Percentiles rank a stretch among this genome's conserved stretches.
phyloP scores from a whole-genome alignment of 805 yeast species.

The Candida verbasci region DNA sequence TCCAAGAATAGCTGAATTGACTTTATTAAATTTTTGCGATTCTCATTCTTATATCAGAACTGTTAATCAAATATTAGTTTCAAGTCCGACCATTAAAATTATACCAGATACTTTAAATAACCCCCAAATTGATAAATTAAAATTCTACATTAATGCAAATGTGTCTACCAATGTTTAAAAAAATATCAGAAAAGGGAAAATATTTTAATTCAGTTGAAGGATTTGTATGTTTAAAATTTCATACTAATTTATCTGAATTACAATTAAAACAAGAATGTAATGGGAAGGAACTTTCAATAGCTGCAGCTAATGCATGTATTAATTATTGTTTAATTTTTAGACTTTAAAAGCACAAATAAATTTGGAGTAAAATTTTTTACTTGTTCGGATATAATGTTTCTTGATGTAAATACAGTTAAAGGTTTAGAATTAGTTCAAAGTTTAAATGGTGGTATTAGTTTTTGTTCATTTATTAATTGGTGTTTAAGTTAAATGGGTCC shows the following conservation, averaged over 20 bases:
- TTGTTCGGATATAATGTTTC: conserved; percentile 39
- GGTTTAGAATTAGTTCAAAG: conserved; percentile 38
- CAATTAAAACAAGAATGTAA: background rate
- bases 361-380: conserved; percentile 34
- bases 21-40: conserved; percentile 5
- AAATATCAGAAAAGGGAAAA: conserved; percentile 1
- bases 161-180: background rate
- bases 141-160: conserved; percentile 5
- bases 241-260: background rate
- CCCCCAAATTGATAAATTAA: conserved; percentile 7
- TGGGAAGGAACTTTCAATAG: conserved; percentile 9
- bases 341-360: conserved; percentile 7
- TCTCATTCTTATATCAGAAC: conserved; percentile 9
- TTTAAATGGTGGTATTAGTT: conserved; percentile 23
- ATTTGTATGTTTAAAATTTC: conserved; percentile 1
- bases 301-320: conserved; percentile 8
- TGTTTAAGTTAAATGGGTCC: conserved; percentile 47
- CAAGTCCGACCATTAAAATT: conserved; percentile 5
- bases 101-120: conserved; percentile 4
- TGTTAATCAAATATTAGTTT: conserved; percentile 6
- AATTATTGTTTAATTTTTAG: conserved; percentile 3
- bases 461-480: conserved; percentile 31
- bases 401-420: conserved; percentile 34
- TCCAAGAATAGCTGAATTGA: conserved; percentile 3
- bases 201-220: conserved; percentile 6